Evolutionary conservation across 345 rosid species (phyloP), one percentile per base, ranked within the genome.

Genomic region (Salix brachista): DNA sequence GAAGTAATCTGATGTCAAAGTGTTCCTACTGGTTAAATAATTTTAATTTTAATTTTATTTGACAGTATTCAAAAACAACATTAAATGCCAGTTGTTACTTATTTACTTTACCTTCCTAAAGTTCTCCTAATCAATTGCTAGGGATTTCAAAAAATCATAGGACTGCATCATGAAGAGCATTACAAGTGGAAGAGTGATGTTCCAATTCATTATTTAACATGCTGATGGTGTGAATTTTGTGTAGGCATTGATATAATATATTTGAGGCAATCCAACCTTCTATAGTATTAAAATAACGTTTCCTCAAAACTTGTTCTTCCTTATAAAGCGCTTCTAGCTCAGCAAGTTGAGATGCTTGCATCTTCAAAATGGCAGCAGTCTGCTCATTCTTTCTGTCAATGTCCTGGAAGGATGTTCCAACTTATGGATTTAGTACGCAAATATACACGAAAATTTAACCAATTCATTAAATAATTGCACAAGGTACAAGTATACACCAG

Each of bases 331-430:
- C 78, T 84, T 96, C 99, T 65, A 93, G 82, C 85, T 93, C 99
- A 61, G 92, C 91, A 81, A 96, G 91, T 89, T 91, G 98, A 77
- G 89, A 84, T 69, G 90, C 96, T 80, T 96, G 99, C 98, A 90
- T 93, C 88, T 90, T 96, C 86, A 96, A 82, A 83, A 96, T 93
- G 73, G 94, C 87, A 80, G 99, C 98, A 79, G 98, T 96, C 87
- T 92, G 98, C 81, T 96, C 96, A 78, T 96, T 96, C 82, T 96
- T 96, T 83, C 98, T 84, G 80, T 96, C 98, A 76, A 92, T 96
- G 84, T 96, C 99, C 99, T 95, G 73, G 72, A 72, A 80, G 17
- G 66, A 81, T 58, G 3, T 65, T 67, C 25, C 62, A 64, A 65
- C 26, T 44, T 17, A 42, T 37, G 14, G 44, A 67, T 65, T 75